These are phyloP conservation scores for Choanephora cucurbitarum DNA, from an alignment of 371 early-diverging fungal genomes.

Conservation along the genomic window DNA sequence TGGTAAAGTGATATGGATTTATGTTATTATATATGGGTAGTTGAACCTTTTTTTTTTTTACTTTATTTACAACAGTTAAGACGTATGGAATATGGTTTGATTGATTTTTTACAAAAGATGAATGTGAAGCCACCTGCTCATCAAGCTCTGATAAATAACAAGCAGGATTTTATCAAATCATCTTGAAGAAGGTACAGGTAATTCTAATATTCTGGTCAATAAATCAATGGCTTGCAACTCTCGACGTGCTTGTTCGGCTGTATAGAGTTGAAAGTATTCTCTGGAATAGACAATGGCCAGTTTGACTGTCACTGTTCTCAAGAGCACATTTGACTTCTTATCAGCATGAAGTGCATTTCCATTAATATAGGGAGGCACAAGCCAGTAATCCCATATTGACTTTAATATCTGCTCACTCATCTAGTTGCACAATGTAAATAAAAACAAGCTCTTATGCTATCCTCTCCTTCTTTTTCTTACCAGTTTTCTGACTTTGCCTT, in stretches of 20 bases:
- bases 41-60: neutral
- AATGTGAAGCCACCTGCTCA: constrained; percentile 38
- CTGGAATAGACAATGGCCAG: constrained; percentile 14
- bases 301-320: constrained; percentile 28
- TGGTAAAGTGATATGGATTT: too few relatives aligned
- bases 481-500: constrained; percentile 8
- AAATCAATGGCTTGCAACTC: constrained; percentile 14
- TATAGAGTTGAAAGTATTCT: constrained; percentile 8
- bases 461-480: too few relatives aligned
- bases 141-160: constrained; percentile 9
- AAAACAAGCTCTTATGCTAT: too few relatives aligned
- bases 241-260: constrained; percentile 10
- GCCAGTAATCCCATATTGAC: constrained; percentile 38
- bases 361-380: constrained; percentile 34
- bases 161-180: constrained; percentile 2
- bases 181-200: constrained; percentile 9
- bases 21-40: too few relatives aligned
- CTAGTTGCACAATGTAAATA: constrained; percentile 4
- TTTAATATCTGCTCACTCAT: constrained; percentile 22
- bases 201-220: constrained; percentile 12
- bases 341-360: constrained; percentile 31
- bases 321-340: constrained; percentile 16
- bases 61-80: constrained; percentile 39
- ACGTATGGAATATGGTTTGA: constrained; percentile 49
- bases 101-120: constrained; percentile 31